phyloP scores from a whole-genome alignment of 805 yeast genomes.

The Yueomyces sp. region DNA sequence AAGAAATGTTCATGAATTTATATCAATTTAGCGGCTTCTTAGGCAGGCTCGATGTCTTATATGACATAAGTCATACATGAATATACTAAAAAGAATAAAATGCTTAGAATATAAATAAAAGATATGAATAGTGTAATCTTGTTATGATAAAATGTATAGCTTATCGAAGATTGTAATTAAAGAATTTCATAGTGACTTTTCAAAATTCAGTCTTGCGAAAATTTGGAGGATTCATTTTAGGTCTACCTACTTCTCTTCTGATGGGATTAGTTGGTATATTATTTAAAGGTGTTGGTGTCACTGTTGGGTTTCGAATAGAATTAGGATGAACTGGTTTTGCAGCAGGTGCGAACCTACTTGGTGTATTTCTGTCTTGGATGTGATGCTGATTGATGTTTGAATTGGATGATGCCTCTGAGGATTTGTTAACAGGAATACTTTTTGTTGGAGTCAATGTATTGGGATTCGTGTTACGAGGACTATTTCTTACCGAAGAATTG shows the following conservation, averaged over 20 bases:
- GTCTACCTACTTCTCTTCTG: conserved; percentile 22
- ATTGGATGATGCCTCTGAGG: background rate
- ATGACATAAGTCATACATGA: no score
- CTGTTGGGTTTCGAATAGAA: conserved; percentile 1
- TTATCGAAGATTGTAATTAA: no score
- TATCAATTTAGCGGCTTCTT: no score
- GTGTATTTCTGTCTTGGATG: background rate
- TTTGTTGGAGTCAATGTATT: background rate
- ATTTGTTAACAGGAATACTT: background rate
- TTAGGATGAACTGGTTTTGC: conserved; percentile 16
- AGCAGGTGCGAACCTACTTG: conserved; percentile 16
- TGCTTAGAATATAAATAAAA: no score
- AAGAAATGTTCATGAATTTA: no score
- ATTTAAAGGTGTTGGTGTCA: background rate
- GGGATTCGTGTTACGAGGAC: background rate
- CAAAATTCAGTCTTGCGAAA: conserved; percentile 2
- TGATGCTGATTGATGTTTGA: background rate
- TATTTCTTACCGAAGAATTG: background rate
- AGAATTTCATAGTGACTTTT: no score
- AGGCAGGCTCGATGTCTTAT: no score
- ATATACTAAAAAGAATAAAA: no score
- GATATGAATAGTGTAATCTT: no score
- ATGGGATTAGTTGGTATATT: conserved; percentile 1
- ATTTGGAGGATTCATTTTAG: conserved; percentile 14
- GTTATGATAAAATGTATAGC: no score